phyloP scores from a whole-genome alignment of 2,329 filamentous ascomycete species.

The Arthrobotrys megalospora region DNA sequence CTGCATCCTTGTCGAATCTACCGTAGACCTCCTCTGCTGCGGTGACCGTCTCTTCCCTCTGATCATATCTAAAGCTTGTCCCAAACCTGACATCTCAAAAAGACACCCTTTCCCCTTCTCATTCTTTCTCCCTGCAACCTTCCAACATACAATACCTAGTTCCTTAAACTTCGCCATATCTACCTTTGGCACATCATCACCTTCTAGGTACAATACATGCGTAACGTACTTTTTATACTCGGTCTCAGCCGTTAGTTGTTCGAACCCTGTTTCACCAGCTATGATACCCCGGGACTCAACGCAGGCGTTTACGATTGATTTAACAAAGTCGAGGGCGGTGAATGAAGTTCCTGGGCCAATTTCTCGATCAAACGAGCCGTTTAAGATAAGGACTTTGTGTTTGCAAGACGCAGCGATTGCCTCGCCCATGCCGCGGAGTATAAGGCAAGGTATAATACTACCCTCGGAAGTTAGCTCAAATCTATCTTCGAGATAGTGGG shows the following conservation, averaged over 20 bases:
- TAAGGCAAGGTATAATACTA: slow-evolving; percentile 82
- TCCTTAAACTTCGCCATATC: slow-evolving; percentile 76
- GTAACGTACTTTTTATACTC: slow-evolving; percentile 81
- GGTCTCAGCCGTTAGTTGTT: slow-evolving; percentile 25
- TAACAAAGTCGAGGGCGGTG: slow-evolving; percentile 84
- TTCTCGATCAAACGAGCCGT: slow-evolving; percentile 87
- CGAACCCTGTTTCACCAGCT: slow-evolving; percentile 16
- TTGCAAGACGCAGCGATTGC: slow-evolving; percentile 71
- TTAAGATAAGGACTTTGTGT: slow-evolving; percentile 84
- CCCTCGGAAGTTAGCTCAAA: background rate
- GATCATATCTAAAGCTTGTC: slow-evolving; percentile 63
- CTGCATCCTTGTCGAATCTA: slow-evolving; percentile 48
- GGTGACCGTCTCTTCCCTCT: slow-evolving; percentile 62
- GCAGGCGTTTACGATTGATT: slow-evolving; percentile 82
- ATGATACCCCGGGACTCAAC: slow-evolving; percentile 75
- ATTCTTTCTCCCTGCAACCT: slow-evolving; percentile 69
- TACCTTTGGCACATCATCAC: slow-evolving; percentile 78
- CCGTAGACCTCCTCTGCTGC: slow-evolving; percentile 63
- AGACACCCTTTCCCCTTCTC: slow-evolving; percentile 64
- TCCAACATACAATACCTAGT: slow-evolving; percentile 82
- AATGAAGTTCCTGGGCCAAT: slow-evolving; percentile 78
- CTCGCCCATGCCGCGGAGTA: slow-evolving; percentile 82
- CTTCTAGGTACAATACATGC: slow-evolving; percentile 85
- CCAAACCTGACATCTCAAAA: slow-evolving; percentile 62
- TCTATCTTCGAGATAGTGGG: background rate